Evolutionary conservation across 2,329 filamentous ascomycete genomes (phyloP).

Genomic region (Magnaporthiopsis rhizophila): DNA sequence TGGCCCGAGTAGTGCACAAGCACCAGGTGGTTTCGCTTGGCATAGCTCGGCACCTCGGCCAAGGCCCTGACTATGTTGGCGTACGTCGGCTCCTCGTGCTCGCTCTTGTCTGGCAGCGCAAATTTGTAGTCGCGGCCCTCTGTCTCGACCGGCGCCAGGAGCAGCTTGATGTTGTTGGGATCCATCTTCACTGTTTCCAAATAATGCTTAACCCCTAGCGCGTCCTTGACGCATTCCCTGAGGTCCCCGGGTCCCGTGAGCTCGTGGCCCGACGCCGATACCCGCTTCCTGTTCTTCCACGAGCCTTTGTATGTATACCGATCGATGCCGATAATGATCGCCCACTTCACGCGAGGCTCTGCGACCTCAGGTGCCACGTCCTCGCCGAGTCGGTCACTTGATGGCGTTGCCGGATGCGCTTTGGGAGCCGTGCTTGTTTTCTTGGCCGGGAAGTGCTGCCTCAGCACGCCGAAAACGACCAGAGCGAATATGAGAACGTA

Average conservation of each 20-base stretch:
- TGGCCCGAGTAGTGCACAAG: conserved; percentile 2
- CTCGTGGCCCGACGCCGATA: background rate
- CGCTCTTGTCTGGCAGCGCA: background rate
- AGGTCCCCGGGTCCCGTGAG: background rate
- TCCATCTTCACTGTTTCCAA: background rate
- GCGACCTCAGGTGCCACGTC: too few relatives aligned
- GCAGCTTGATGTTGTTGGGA: background rate
- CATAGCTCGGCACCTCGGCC: background rate
- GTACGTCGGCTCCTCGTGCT: conserved; percentile 1
- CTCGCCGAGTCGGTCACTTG: too few relatives aligned
- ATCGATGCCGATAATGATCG: too few relatives aligned
- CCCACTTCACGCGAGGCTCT: too few relatives aligned
- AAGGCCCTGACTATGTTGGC: background rate
- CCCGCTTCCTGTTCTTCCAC: too few relatives aligned
- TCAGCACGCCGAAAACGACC: too few relatives aligned
- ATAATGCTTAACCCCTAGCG: background rate
- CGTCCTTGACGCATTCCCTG: background rate
- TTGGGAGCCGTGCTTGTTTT: too few relatives aligned
- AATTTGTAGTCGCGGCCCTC: background rate
- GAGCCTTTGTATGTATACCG: too few relatives aligned
- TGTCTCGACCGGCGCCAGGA: background rate
- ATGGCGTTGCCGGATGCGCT: too few relatives aligned
- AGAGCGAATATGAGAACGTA: too few relatives aligned
- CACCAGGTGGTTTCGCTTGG: background rate
- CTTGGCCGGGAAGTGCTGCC: too few relatives aligned